Percentiles rank a stretch among this genome's conserved stretches.
phyloP scores from a whole-genome alignment of 2,329 filamentous ascomycete genomes.

The Pseudogymnoascus sp. region DNA sequence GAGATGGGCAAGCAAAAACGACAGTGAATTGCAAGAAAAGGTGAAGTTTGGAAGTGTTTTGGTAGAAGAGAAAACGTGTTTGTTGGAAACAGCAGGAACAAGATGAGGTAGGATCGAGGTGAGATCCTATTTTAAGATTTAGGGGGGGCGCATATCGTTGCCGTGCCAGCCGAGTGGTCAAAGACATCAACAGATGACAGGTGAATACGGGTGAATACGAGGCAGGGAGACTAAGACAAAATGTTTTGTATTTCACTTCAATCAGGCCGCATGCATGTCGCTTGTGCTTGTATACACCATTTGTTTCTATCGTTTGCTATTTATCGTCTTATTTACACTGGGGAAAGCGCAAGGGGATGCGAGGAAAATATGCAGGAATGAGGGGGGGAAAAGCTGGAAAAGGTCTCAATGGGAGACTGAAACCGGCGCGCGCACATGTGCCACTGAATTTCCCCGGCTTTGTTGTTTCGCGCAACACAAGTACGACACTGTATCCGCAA shows the following conservation, averaged over 20 bases:
- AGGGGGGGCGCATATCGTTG: neutral
- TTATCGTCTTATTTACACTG: neutral
- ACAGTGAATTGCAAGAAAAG: neutral
- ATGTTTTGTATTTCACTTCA: neutral
- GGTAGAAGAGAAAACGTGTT: neutral
- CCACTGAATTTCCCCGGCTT: neutral
- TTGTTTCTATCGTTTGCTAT: neutral
- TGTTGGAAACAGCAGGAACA: neutral
- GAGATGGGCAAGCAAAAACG: neutral
- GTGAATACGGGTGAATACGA: neutral
- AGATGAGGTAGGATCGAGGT: neutral
- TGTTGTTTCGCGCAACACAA: neutral
- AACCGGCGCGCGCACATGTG: neutral
- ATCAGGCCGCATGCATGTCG: neutral
- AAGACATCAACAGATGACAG: neutral
- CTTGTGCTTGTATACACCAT: neutral
- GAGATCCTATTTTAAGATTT: constrained; percentile 7
- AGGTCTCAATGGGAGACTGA: neutral
- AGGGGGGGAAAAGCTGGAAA: neutral
- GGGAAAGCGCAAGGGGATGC: neutral
- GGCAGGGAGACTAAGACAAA: neutral
- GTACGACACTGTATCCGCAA: neutral
- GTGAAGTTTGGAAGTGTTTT: neutral
- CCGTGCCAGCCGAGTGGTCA: neutral
- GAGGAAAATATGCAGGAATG: neutral